Conservation (phyloP, 192 early-diverging fungal species). For the Entophlyctis luteolus region DNA sequence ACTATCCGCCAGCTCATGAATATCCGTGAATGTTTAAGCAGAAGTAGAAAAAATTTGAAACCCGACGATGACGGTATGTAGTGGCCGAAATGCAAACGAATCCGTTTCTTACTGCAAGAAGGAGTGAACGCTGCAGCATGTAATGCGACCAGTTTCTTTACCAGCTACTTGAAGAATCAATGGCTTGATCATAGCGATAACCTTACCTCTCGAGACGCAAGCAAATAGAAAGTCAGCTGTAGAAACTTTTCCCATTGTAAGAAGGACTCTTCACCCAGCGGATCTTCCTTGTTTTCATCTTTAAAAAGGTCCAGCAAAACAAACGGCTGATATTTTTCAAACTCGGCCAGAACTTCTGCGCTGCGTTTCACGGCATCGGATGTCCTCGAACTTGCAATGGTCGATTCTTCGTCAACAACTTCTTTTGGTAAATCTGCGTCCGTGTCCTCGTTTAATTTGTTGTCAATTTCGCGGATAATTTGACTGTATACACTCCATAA, state of each 20-base stretch:
- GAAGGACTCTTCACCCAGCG: not conserved
- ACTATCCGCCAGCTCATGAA: not conserved
- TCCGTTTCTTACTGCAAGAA: not conserved
- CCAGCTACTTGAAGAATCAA: not conserved
- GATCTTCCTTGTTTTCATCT: not conserved
- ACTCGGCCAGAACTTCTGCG: too few relatives aligned
- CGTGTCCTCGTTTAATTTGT: not conserved
- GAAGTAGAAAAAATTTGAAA: not conserved
- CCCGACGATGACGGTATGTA: conserved; percentile 1
- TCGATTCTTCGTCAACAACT: not conserved
- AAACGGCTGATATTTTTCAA: not conserved
- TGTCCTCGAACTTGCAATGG: too few relatives aligned
- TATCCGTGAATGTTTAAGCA: not conserved
- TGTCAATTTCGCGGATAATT: not conserved
- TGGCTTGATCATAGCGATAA: not conserved
- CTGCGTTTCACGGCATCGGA: too few relatives aligned
- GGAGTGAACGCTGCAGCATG: not conserved
- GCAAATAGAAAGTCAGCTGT: conserved; percentile 10
- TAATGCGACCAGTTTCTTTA: conserved; percentile 3
- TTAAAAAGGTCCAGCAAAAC: too few relatives aligned
- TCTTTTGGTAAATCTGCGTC: not conserved
- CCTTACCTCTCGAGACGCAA: not conserved
- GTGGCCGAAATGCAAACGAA: conserved; percentile 8
- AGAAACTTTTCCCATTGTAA: conserved; percentile 2
- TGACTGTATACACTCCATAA: not conserved